Evolutionary conservation across 192 early-diverging fungal genomes (phyloP), one percentile per base, ranked within the genome.

Genomic region (Cetraspora pellucida): DNA sequence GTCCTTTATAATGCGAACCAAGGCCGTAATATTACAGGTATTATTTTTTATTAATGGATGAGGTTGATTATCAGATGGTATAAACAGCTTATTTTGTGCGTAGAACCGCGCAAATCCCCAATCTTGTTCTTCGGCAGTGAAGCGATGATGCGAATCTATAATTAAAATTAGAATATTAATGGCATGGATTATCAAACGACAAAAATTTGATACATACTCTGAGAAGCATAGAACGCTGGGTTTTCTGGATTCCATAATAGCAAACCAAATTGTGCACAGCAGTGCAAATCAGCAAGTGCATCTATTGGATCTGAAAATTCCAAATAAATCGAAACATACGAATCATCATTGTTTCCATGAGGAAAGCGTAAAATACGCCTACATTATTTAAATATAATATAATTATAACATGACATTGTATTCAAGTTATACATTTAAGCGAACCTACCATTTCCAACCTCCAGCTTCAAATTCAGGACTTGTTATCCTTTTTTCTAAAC

Each of bases 71-170:
- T 85, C 86, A 44, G 57, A 77, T 13, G 81, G 65, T 1, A 74
- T 65, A 63, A 72, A 76, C 52, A 93, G 59, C 69, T 78, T 72
- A 14, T 85, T 81, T 16, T 89, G 63, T 27, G 90, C 85, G 28
- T 90, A 81, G 72, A 96, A 91, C 25, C 86, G 86, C 44, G 93
- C 95, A 81, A 98, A 99, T 0, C 97, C 97, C 97, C 97, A 99
- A 81, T 99, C 97, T 2, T 89, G 79, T 77, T 95, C 95, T 7
- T 91, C 87, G 11, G 88, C 82, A 52, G 81, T 89, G 79, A 94
- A 98, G 63, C 97, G 87, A 82, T 99, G 96, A 45, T 90, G 83
- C 10, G 95, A 87, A 77, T 65, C 82, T 87, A 69, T 46, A 63
- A 31, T 30, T 45, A 49, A 2, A 49, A 16, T 49, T 10, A n/a